Evolutionary conservation across 1,284 basidiomycete species (phyloP).

Genomic region (Puccinia hordei): DNA sequence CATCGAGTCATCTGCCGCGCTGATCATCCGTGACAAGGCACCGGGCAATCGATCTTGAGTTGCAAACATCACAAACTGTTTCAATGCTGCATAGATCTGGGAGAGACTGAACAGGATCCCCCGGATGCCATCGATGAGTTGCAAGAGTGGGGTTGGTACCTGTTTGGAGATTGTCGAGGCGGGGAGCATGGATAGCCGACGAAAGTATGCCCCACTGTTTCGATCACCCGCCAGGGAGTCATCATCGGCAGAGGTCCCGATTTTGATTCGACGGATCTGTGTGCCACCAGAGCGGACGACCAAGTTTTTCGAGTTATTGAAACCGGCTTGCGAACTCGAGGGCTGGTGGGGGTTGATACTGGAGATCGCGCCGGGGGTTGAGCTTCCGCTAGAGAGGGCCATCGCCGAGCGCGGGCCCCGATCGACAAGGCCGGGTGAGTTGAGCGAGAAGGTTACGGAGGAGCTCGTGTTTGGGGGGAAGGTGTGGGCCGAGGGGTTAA

Average conservation of each 20-base stretch:
- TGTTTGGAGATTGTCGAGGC: conserved; percentile 69
- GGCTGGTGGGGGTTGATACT: not conserved
- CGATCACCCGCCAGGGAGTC: conserved; percentile 66
- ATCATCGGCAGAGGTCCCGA: conserved; percentile 66
- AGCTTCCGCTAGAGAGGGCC: not conserved
- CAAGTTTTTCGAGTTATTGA: conserved; percentile 57
- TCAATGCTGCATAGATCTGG: conserved; percentile 85
- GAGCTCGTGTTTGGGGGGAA: too few species aligned
- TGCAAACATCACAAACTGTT: conserved; percentile 83
- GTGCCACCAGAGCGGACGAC: conserved; percentile 61
- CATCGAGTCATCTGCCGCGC: conserved; percentile 80
- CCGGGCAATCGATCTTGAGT: conserved; percentile 82
- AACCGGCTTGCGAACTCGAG: conserved; percentile 24
- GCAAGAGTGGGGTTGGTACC: conserved; percentile 73
- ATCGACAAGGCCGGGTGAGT: too few species aligned
- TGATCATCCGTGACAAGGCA: conserved; percentile 77
- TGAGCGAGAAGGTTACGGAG: too few species aligned
- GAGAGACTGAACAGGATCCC: conserved; percentile 89
- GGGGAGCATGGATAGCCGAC: conserved; percentile 75
- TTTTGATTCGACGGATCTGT: conserved; percentile 63
- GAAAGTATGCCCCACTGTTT: conserved; percentile 80
- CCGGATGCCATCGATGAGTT: conserved; percentile 81
- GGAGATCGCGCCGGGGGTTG: not conserved
- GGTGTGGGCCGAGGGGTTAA: too few species aligned
- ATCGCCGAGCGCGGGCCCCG: too few species aligned